Conservation (phyloP, 176 grass and related monocot genomes). For the Carex parvula region DNA sequence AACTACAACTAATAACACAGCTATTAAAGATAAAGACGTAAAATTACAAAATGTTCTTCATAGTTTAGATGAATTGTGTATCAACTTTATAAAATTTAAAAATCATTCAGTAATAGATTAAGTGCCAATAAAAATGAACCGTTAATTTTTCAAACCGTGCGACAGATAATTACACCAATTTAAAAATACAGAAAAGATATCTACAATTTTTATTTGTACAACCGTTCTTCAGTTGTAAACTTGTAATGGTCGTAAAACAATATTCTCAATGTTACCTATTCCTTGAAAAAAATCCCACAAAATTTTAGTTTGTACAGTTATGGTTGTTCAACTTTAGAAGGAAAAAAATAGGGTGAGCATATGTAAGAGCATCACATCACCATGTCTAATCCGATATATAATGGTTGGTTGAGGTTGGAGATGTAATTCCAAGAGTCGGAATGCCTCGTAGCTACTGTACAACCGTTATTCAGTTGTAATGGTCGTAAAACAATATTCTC, state of each 20-base stretch:
- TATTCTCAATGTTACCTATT: not conserved
- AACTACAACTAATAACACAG: not conserved
- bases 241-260: not conserved
- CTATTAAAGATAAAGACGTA: too few species aligned
- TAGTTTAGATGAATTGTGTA: too few species aligned
- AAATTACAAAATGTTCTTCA: not conserved
- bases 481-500: not conserved
- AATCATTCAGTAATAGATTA: too few species aligned
- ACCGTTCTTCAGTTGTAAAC: not conserved
- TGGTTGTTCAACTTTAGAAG: not conserved
- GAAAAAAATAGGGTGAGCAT: not conserved
- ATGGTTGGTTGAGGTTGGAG: slow-evolving; percentile 20
- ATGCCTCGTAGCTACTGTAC: not conserved
- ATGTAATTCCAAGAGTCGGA: not conserved
- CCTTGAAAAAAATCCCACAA: not conserved
- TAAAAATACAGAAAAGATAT: not conserved
- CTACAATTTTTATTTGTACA: not conserved
- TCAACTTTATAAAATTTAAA: too few species aligned
- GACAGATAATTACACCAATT: not conserved
- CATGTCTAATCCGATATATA: slow-evolving; percentile 11
- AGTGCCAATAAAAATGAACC: not conserved
- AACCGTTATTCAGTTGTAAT: not conserved
- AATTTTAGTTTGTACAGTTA: not conserved
- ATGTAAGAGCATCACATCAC: slow-evolving; percentile 17
- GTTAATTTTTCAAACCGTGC: too few species aligned